phyloP scores from a whole-genome alignment of 441 rosid genomes.

The Erodium texanum region DNA sequence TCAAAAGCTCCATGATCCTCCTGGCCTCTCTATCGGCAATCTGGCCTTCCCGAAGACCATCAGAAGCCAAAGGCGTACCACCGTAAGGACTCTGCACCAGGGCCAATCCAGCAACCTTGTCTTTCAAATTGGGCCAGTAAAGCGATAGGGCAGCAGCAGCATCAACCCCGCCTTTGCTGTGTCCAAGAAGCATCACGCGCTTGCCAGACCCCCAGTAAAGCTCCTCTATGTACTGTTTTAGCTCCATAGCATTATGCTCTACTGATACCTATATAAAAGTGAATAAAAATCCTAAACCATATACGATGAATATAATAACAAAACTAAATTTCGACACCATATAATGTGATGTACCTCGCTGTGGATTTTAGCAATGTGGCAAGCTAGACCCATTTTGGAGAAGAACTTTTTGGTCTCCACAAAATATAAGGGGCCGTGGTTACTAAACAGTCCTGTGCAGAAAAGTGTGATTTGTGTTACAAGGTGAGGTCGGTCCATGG shows the following conservation, averaged over 20 bases:
- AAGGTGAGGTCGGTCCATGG: not conserved
- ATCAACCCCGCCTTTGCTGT: constrained; percentile 98
- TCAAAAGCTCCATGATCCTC: constrained; percentile 75
- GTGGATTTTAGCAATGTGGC: constrained; percentile 98
- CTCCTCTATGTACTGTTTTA: constrained; percentile 89
- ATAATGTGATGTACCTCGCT: constrained; percentile 44
- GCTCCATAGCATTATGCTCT: constrained; percentile 87
- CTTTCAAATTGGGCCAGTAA: constrained; percentile 86
- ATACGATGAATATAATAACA: constrained; percentile 17
- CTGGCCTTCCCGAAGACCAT: constrained; percentile 86
- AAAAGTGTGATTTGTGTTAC: not conserved
- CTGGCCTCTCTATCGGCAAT: constrained; percentile 81
- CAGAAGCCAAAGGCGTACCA: constrained; percentile 88
- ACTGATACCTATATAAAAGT: constrained; percentile 58
- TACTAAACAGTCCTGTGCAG: constrained; percentile 95
- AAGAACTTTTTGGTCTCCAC: constrained; percentile 67
- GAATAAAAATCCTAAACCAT: not conserved
- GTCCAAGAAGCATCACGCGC: constrained; percentile 85
- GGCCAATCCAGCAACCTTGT: constrained; percentile 85
- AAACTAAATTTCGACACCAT: too few species aligned
- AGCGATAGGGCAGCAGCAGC: constrained; percentile 89
- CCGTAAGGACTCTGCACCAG: constrained; percentile 93
- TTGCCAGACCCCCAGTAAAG: constrained; percentile 85
- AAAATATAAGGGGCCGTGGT: constrained; percentile 93
- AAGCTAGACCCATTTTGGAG: constrained; percentile 81